phyloP scores from a whole-genome alignment of 116 monocot species.

The Posidonia oceanica region DNA sequence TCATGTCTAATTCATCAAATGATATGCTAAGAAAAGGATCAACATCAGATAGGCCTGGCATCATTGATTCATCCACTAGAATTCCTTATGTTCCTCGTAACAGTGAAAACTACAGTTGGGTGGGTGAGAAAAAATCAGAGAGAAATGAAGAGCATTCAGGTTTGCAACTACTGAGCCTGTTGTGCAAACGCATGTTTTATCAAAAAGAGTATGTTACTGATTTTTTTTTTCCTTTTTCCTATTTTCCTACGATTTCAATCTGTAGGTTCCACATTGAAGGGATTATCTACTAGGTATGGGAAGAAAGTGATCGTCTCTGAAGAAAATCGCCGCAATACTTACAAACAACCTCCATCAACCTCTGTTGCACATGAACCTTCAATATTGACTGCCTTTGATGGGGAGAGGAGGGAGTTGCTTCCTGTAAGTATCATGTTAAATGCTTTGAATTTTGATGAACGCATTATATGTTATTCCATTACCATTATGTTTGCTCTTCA shows the following conservation, averaged over 20 bases:
- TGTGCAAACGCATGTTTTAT: background rate
- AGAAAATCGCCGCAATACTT: constrained; percentile 51
- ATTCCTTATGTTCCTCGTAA: constrained; percentile 13
- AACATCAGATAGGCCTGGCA: constrained; percentile 14
- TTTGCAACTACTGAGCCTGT: constrained; percentile 4
- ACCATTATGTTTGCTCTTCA: background rate
- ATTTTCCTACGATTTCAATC: background rate
- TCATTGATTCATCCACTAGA: constrained; percentile 7
- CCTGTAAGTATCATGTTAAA: constrained; percentile 36
- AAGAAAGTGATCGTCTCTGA: constrained; percentile 36
- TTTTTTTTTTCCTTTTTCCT: background rate
- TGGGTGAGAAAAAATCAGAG: constrained; percentile 27
- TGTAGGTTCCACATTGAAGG: constrained; percentile 33
- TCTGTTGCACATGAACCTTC: constrained; percentile 20
- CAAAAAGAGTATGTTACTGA: background rate
- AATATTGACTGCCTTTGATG: constrained; percentile 41
- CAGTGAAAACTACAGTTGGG: constrained; percentile 19
- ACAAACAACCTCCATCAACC: constrained; percentile 20
- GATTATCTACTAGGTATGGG: constrained; percentile 14
- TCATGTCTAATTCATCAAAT: constrained; percentile 17
- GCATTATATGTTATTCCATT: background rate
- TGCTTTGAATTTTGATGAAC: background rate
- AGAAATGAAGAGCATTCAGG: constrained; percentile 42
- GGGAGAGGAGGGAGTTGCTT: constrained; percentile 46
- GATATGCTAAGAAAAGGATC: constrained; percentile 27